A percentile compares a stretch with the other conserved stretches of the same genome.
Evolutionary conservation across 139 green algal species (phyloP).

Genomic region (Ostreobium quekettii): DNA sequence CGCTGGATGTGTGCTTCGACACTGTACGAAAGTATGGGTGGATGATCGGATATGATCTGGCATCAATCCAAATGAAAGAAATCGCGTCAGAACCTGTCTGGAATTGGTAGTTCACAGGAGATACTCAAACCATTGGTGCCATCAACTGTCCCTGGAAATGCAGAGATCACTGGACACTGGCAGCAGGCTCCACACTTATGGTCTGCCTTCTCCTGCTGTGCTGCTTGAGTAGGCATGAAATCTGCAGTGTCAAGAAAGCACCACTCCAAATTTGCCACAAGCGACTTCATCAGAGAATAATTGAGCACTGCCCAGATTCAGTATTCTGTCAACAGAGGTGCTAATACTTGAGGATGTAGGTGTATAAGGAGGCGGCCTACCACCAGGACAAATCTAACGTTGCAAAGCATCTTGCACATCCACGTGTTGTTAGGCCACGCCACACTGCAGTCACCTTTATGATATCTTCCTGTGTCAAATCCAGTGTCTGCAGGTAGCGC

Average conservation of each 20-base stretch:
- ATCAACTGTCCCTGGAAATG: not conserved
- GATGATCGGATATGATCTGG: conserved; percentile 54
- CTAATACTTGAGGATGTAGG: not conserved
- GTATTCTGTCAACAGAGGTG: not conserved
- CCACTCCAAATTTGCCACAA: no score
- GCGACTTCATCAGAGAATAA: not conserved
- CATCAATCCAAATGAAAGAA: not conserved
- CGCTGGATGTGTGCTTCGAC: conserved; percentile 44
- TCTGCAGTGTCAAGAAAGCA: no score
- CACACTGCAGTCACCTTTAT: conserved; percentile 21
- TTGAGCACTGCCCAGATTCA: not conserved
- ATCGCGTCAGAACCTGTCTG: not conserved
- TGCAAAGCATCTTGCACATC: conserved; percentile 2
- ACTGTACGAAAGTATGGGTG: conserved; percentile 57
- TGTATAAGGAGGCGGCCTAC: not conserved
- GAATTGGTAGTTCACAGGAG: not conserved
- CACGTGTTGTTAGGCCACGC: no score
- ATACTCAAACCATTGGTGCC: not conserved
- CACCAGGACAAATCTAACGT: no score
- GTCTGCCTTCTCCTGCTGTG: not conserved
- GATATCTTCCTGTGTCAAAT: conserved; percentile 30
- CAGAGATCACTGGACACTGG: no score
- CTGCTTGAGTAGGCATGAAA: not conserved
- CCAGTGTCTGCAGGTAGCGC: conserved; percentile 32
- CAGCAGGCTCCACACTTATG: not conserved